Evolutionary conservation across 345 rosid species (phyloP).

Genomic region (Pistacia atlantica): DNA sequence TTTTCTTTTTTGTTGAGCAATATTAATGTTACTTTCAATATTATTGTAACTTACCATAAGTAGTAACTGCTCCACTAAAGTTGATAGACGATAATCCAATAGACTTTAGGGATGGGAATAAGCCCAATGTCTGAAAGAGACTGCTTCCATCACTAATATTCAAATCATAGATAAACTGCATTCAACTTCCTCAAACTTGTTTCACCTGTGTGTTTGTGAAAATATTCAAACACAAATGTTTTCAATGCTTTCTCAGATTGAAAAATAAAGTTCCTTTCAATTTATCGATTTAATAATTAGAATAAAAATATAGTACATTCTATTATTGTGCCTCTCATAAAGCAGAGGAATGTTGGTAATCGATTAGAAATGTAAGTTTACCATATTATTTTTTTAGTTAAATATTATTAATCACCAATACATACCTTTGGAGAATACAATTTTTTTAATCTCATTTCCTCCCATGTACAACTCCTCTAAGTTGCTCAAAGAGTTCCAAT

Average conservation of each 20-base stretch:
- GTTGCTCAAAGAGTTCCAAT: not conserved
- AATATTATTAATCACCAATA: not conserved
- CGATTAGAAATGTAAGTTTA: not conserved
- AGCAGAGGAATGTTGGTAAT: too few relatives aligned
- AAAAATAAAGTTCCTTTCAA: too few relatives aligned
- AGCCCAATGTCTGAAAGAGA: not conserved
- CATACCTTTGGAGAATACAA: constrained; percentile 17
- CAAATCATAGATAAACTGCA: not conserved
- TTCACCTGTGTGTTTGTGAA: not conserved
- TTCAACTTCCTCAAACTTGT: not conserved
- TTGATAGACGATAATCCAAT: not conserved
- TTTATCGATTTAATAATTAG: too few relatives aligned
- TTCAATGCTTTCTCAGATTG: too few relatives aligned
- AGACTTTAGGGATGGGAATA: not conserved
- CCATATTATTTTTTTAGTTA: not conserved
- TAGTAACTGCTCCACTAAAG: not conserved
- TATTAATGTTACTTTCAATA: too few relatives aligned
- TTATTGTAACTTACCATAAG: not conserved
- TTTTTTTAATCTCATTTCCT: not conserved
- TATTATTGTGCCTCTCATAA: not conserved
- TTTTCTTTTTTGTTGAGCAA: too few relatives aligned
- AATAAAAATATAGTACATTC: not conserved
- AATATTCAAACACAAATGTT: too few relatives aligned
- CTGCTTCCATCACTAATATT: not conserved
- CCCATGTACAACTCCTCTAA: constrained; percentile 16